Evolutionary conservation across 2,329 filamentous ascomycete species (phyloP).

Genomic region (Cyphellophora europaea): DNA sequence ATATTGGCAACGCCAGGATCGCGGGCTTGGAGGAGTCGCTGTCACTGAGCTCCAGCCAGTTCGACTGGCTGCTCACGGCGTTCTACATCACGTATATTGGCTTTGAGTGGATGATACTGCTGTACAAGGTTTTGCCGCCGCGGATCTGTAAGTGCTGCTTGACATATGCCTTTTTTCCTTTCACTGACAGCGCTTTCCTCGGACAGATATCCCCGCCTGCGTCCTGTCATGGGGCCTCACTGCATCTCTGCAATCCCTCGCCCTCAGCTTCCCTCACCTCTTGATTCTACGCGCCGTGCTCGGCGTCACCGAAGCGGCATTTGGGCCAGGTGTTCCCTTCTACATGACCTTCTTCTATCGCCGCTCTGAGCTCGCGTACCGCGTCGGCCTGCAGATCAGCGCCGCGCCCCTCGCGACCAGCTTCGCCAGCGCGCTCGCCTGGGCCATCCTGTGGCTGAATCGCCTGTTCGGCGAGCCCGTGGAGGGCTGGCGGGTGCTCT

Average conservation of each 20-base stretch:
- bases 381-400: conserved; percentile 79
- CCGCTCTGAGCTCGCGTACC: conserved; percentile 66
- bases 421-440: conserved; percentile 68
- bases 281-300: conserved; percentile 31
- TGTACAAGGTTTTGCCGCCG: conserved; percentile 51
- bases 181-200: too few species aligned
- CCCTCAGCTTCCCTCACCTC: conserved; percentile 45
- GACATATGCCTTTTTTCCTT: too few species aligned
- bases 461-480: conserved; percentile 45
- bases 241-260: conserved; percentile 52
- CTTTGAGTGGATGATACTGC: conserved; percentile 51
- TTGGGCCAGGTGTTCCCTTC: conserved; percentile 54
- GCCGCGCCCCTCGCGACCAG: conserved; percentile 54
- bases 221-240: conserved; percentile 71
- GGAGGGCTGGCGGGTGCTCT: conserved; percentile 76
- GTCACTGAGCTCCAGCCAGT: conserved; percentile 32
- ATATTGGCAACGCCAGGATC: conserved; percentile 37
- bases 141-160: too few species aligned
- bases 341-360: conserved; percentile 57
- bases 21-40: conserved; percentile 32
- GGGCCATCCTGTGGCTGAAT: conserved; percentile 64
- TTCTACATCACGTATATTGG: conserved; percentile 16
- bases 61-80: conserved; percentile 14
- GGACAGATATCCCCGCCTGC: conserved; percentile 48
- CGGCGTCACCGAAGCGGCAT: conserved; percentile 52